Evolutionary conservation across 1,284 basidiomycete species (phyloP).

Genomic region (Ganoderma sinense): DNA sequence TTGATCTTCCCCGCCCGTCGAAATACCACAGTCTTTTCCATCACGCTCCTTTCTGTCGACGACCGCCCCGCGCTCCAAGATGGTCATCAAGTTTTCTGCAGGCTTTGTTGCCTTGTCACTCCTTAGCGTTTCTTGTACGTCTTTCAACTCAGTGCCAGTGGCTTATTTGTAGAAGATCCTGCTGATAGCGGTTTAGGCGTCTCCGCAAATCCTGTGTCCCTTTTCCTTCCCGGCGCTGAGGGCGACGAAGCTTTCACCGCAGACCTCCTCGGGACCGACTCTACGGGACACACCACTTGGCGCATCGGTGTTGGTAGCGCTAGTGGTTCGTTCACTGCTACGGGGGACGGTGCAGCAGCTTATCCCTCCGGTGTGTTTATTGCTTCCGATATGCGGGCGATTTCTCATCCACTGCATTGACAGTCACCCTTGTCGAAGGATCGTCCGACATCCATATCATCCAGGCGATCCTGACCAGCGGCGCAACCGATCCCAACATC

Average conservation of each 20-base stretch:
- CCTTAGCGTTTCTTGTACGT: background rate
- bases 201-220: conserved; percentile 11
- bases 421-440: background rate
- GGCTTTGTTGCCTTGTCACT: background rate
- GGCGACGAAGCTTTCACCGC: background rate
- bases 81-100: background rate
- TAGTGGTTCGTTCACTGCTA: background rate
- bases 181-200: background rate
- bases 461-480: background rate
- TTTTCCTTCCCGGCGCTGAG: conserved; percentile 27
- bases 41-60: background rate
- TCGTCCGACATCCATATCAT: conserved; percentile 1
- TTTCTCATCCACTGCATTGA: background rate
- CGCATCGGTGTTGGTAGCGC: background rate
- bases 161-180: background rate
- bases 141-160: background rate
- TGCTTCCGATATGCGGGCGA: background rate
- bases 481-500: background rate
- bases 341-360: background rate
- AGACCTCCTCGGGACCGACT: background rate
- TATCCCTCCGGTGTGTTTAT: background rate
- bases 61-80: background rate
- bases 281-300: background rate
- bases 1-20: background rate
- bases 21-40: background rate